Conservation (phyloP, 2,329 filamentous ascomycete genomes). For the Stagonosporopsis tanaceti region DNA sequence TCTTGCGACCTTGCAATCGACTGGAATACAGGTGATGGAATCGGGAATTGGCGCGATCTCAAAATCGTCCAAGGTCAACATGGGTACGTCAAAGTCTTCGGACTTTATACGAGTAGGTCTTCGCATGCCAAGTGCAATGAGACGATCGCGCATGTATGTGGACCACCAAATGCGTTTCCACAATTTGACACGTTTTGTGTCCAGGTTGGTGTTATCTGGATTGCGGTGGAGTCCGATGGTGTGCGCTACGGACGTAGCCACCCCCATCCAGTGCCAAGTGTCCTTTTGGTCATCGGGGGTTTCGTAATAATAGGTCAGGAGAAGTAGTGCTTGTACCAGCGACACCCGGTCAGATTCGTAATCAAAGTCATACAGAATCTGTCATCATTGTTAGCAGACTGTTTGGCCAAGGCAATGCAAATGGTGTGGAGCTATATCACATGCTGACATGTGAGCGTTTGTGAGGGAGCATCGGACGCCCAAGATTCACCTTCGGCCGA, state of each 20-base stretch:
- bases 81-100: slow-evolving; percentile 91
- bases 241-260: slow-evolving; percentile 89
- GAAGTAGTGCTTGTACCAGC: slow-evolving; percentile 83
- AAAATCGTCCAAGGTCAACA: slow-evolving; percentile 86
- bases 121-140: slow-evolving; percentile 93
- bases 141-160: slow-evolving; percentile 91
- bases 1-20: slow-evolving; percentile 74
- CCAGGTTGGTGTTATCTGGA: slow-evolving; percentile 79
- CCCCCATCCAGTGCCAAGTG: slow-evolving; percentile 99
- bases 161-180: slow-evolving; percentile 99
- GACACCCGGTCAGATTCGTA: slow-evolving; percentile 90
- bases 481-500: slow-evolving; percentile 23
- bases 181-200: slow-evolving; percentile 75
- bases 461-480: slow-evolving; percentile 6
- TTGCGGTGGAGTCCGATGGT: slow-evolving; percentile 93
- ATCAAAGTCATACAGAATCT: slow-evolving; percentile 93
- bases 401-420: not conserved
- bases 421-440: slow-evolving; percentile 3
- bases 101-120: slow-evolving; percentile 91
- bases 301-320: slow-evolving; percentile 98
- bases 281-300: slow-evolving; percentile 97
- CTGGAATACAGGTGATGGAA: slow-evolving; percentile 71
- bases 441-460: slow-evolving; percentile 20
- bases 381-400: slow-evolving; percentile 16
- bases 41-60: slow-evolving; percentile 75